Conservation (phyloP, 345 rosid genomes). For the Geranium rotundifolium region DNA sequence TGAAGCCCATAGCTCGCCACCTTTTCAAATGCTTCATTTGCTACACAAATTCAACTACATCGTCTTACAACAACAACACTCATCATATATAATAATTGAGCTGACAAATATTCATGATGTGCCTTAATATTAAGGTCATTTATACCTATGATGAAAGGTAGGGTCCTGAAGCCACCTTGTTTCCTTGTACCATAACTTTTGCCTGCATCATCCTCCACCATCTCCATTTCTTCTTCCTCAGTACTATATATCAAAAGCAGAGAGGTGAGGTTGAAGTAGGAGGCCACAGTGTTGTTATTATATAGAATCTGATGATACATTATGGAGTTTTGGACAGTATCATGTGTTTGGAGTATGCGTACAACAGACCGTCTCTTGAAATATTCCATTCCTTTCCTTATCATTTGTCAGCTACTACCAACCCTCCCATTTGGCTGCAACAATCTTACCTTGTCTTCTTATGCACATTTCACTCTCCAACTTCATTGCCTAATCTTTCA, state of each 20-base stretch:
- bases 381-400: no score
- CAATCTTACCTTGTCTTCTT: no score
- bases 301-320: background rate
- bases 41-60: constrained; percentile 17
- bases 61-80: background rate
- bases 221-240: background rate
- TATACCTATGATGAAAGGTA: constrained; percentile 42
- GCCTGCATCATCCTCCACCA: background rate
- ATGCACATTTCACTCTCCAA: no score
- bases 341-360: no score
- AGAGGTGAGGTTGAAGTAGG: background rate
- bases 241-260: background rate
- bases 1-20: constrained; percentile 34
- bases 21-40: constrained; percentile 46
- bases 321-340: background rate
- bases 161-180: constrained; percentile 41
- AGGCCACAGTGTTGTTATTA: background rate
- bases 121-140: background rate
- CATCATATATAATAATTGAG: no score
- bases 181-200: background rate
- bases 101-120: background rate
- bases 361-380: no score
- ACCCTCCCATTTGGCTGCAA: no score
- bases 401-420: no score
- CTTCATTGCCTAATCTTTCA: no score